Evolutionary conservation across 2,329 filamentous ascomycete species (phyloP).

Genomic region (Berkeleyomyces basicola): DNA sequence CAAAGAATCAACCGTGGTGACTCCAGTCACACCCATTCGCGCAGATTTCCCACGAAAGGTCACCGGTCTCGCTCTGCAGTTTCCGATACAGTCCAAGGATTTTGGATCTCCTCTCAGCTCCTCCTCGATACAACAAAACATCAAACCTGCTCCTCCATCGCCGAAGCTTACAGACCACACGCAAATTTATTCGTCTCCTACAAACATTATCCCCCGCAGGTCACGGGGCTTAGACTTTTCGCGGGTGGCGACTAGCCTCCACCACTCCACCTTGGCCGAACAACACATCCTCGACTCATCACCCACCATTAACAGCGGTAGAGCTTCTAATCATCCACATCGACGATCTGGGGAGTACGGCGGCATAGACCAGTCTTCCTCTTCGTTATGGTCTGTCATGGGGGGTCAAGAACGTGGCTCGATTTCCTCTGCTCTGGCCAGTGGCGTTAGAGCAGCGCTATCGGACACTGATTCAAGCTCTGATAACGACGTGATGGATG

Average conservation of each 20-base stretch:
- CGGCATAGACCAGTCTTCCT: constrained; percentile 47
- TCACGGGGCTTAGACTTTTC: constrained; percentile 89
- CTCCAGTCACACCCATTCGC: constrained; percentile 56
- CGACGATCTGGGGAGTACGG: constrained; percentile 32
- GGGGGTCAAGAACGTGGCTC: constrained; percentile 51
- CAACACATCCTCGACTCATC: constrained; percentile 80
- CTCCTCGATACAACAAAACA: not conserved
- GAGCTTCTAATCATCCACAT: constrained; percentile 38
- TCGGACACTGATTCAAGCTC: constrained; percentile 65
- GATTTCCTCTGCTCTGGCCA: constrained; percentile 64
- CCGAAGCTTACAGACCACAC: constrained; percentile 59
- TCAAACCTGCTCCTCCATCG: constrained; percentile 27
- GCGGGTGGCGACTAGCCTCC: constrained; percentile 78
- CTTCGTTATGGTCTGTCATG: constrained; percentile 55
- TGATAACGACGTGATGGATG: constrained; percentile 54
- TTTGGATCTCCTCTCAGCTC: constrained; percentile 5
- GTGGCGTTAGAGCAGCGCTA: constrained; percentile 46
- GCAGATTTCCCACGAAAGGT: constrained; percentile 43
- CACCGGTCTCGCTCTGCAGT: constrained; percentile 1
- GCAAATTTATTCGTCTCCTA: constrained; percentile 72
- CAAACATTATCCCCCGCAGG: constrained; percentile 72
- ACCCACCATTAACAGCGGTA: constrained; percentile 54
- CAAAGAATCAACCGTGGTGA: constrained; percentile 21
- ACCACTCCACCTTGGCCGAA: constrained; percentile 87
- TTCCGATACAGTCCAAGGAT: not conserved